Conservation (phyloP, 176 grass and related monocot genomes). For the Juncus effusus region DNA sequence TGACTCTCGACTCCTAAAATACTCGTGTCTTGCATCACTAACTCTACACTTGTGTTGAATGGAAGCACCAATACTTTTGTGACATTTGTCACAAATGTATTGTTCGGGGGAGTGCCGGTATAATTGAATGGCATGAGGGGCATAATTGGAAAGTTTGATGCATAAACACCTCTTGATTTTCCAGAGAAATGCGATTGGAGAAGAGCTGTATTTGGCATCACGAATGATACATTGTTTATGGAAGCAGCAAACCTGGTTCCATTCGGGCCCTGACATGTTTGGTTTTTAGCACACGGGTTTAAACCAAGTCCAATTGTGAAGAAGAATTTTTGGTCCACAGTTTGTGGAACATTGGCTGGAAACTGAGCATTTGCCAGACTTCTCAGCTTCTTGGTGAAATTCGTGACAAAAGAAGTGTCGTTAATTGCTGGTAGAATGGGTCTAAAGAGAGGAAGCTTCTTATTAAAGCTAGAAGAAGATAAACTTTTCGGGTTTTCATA, state of each 20-base stretch:
- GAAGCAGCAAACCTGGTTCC: slow-evolving; percentile 53
- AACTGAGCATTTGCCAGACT: slow-evolving; percentile 58
- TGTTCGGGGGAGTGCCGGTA: slow-evolving; percentile 58
- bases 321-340: slow-evolving; percentile 48
- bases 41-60: slow-evolving; percentile 65
- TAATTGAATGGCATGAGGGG: slow-evolving; percentile 59
- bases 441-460: slow-evolving; percentile 28
- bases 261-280: slow-evolving; percentile 61
- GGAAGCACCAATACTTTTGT: slow-evolving; percentile 49
- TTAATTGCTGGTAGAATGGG: slow-evolving; percentile 53
- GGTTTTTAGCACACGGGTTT: slow-evolving; percentile 54
- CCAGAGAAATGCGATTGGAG: slow-evolving; percentile 76
- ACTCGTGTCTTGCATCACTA: slow-evolving; percentile 72
- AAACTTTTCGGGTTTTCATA: slow-evolving; percentile 30
- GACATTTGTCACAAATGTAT: slow-evolving; percentile 50
- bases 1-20: slow-evolving; percentile 63
- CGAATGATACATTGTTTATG: slow-evolving; percentile 71
- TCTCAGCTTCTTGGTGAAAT: slow-evolving; percentile 56
- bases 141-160: slow-evolving; percentile 45
- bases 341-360: slow-evolving; percentile 49
- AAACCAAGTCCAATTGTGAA: slow-evolving; percentile 62
- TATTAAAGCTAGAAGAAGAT: slow-evolving; percentile 13
- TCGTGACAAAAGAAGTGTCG: slow-evolving; percentile 51
- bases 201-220: slow-evolving; percentile 51
- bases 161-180: slow-evolving; percentile 44